Percentiles rank a stretch among this genome's conserved stretches.
Conservation (phyloP, 2,329 filamentous ascomycete species). For the Chaetomium sp. region DNA sequence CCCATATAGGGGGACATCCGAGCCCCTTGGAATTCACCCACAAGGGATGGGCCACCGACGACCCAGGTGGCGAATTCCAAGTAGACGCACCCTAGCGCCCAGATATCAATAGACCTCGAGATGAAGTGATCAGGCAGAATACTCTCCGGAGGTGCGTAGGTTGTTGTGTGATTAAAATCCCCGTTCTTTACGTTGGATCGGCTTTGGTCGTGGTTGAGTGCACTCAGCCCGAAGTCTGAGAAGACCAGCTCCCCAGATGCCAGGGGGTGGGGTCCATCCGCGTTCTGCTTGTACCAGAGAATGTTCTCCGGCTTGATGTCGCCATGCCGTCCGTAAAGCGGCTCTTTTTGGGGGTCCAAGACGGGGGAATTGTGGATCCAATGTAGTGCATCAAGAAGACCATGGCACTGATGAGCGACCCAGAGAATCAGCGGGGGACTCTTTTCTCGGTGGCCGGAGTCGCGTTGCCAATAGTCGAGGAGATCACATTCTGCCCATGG, state of each 20-base stretch:
- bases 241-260: slow-evolving; percentile 24
- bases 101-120: slow-evolving; percentile 22
- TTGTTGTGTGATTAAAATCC: background rate
- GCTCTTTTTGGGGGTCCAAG: background rate
- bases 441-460: background rate
- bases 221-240: slow-evolving; percentile 23
- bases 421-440: background rate
- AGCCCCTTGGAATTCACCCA: background rate
- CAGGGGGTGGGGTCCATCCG: background rate
- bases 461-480: background rate
- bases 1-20: background rate
- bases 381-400: background rate
- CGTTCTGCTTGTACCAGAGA: slow-evolving; percentile 8
- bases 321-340: slow-evolving; percentile 23
- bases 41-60: slow-evolving; percentile 14
- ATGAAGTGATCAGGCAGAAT: slow-evolving; percentile 2
- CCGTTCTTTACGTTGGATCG: slow-evolving; percentile 7
- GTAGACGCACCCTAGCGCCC: slow-evolving; percentile 26
- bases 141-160: slow-evolving; percentile 24
- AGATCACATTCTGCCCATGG: slow-evolving; percentile 1
- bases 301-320: slow-evolving; percentile 29
- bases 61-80: slow-evolving; percentile 25
- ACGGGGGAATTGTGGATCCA: background rate
- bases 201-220: slow-evolving; percentile 12
- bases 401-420: background rate